Base-by-base conservation (phyloP, 345 rosid species). In the Murraya paniculata region DNA sequence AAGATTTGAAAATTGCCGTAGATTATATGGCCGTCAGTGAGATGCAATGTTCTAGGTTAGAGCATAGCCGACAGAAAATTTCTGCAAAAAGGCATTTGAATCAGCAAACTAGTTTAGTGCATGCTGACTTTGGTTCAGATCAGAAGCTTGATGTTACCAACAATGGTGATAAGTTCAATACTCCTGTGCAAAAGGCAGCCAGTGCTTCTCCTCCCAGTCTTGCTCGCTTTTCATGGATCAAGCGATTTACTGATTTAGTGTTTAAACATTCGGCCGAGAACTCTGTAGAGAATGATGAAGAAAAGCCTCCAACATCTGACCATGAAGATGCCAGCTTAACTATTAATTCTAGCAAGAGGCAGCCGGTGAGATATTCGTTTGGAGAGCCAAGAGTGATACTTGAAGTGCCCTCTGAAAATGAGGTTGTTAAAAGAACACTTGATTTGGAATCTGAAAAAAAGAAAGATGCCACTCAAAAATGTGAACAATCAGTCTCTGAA, bases 211-310 rank as follows among this genome's bases (percentile, higher is more conserved):
- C 89, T 71, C 78, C 87, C 28, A 78, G 84, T 70, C 66, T 88
- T 77, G 87, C 90, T 82, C 94, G 86, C 78, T 81, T 88, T 80
- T 88, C 97, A 48, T 96, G 99, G 99, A 79, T 96, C 67, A 94
- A 86, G 78, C 89, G 87, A 18, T 92, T 84, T 80, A 79, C 91
- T 5, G 91, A 90, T 60, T 81, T 87, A 78, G 81, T 96, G 68
- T 96, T 92, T 87, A 94, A 86, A 83, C 69, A 61, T 78, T 86
- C 97, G 30, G 85, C 91, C 28, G 93, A 89, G 71, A 84, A 82
- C 79, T 70, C 84, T 11, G 39, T 48, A 30, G 22, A 72, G 74
- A 68, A 77, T 84, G 72, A 79, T 75, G 85, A 75, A 57, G 89
- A 69, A 60, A 81, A 79, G 41, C 71, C 82, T 79, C 27, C 60